phyloP scores from a whole-genome alignment of 1,139 yeast species.

The Groenewaldozyma auringiensis region DNA sequence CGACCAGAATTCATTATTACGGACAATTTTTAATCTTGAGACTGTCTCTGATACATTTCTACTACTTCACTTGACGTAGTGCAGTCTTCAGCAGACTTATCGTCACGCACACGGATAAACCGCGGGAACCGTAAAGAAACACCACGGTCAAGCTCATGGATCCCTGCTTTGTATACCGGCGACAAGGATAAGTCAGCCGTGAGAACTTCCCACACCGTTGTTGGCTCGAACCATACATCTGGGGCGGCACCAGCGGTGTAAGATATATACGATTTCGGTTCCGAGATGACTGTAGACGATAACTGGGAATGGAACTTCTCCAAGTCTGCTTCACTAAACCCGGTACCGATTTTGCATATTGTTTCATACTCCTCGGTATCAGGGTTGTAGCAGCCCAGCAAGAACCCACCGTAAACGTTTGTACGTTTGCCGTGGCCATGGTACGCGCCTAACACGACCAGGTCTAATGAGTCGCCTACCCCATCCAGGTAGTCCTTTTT shows the following conservation, averaged over 20 bases:
- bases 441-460: constrained; percentile 92
- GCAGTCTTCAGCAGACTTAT: constrained; percentile 81
- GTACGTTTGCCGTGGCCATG: constrained; percentile 93
- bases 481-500: constrained; percentile 82
- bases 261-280: constrained; percentile 64
- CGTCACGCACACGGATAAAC: constrained; percentile 77
- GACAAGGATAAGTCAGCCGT: constrained; percentile 92
- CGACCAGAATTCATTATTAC: constrained; percentile 12
- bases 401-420: constrained; percentile 88
- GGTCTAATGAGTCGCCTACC: constrained; percentile 89
- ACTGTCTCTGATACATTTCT: constrained; percentile 79
- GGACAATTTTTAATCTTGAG: constrained; percentile 25
- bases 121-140: constrained; percentile 88
- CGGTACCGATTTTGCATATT: constrained; percentile 95
- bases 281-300: constrained; percentile 57
- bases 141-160: constrained; percentile 71
- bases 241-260: constrained; percentile 55
- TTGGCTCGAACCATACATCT: constrained; percentile 96
- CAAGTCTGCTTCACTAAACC: constrained; percentile 82
- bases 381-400: constrained; percentile 80
- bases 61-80: constrained; percentile 86
- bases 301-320: constrained; percentile 51
- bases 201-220: constrained; percentile 76
- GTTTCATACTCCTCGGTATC: constrained; percentile 92
- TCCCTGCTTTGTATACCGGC: constrained; percentile 89